Evolutionary conservation across 805 yeast genomes (phyloP).

Genomic region (Ogataea nonfermentans): DNA sequence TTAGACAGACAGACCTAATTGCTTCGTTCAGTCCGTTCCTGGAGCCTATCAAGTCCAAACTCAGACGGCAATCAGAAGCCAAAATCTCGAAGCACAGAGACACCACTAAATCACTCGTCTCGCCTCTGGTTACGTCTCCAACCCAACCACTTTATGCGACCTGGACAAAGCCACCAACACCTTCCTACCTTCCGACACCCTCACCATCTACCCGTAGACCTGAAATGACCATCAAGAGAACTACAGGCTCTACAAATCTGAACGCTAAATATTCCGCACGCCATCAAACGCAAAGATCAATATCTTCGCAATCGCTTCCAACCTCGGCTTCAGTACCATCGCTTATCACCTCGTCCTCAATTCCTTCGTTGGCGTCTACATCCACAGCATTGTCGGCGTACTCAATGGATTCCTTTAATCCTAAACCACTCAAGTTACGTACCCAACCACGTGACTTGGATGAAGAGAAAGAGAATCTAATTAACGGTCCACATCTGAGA

Average conservation of each 20-base stretch:
- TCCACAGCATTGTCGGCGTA: constrained; percentile 28
- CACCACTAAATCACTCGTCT: constrained; percentile 3
- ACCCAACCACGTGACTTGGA: constrained; percentile 10
- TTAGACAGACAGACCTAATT: constrained; percentile 68
- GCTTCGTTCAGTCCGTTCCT: constrained; percentile 73
- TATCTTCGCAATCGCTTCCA: constrained; percentile 29
- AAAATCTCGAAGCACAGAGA: constrained; percentile 17
- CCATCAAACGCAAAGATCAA: constrained; percentile 15
- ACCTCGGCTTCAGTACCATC: constrained; percentile 40
- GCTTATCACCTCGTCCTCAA: constrained; percentile 36
- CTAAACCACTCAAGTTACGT: constrained; percentile 20
- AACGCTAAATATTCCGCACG: constrained; percentile 15
- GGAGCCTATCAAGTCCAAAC: constrained; percentile 61
- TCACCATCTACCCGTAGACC: constrained; percentile 10
- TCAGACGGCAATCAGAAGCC: constrained; percentile 28
- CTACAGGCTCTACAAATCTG: constrained; percentile 14
- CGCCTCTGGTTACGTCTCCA: constrained; percentile 10
- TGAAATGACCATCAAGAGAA: constrained; percentile 13
- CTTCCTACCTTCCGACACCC: constrained; percentile 15
- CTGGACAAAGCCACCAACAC: constrained; percentile 10
- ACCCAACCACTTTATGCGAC: constrained; percentile 16
- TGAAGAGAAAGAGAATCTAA: constrained; percentile 15
- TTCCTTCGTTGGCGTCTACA: constrained; percentile 10
- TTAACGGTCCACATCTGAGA: constrained; percentile 9
- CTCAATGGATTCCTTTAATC: constrained; percentile 16